phyloP scores from a whole-genome alignment of 202 grass and related monocot species.

The Alloteropsis angusta region DNA sequence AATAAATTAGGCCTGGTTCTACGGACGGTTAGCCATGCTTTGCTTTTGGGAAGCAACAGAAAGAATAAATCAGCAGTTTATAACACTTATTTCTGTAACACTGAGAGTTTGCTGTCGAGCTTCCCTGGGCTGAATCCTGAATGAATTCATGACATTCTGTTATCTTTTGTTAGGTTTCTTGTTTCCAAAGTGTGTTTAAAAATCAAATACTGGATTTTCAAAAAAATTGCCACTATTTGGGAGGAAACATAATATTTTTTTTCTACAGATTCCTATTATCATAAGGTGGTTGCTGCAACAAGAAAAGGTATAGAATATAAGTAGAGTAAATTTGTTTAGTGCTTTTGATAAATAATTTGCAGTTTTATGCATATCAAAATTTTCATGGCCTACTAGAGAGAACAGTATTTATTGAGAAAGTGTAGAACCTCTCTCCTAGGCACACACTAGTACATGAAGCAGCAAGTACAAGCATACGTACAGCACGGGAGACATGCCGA shows the following conservation, averaged over 20 bases:
- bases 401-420: too few relatives aligned
- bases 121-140: too few relatives aligned
- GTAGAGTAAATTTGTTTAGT: not conserved
- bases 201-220: not conserved
- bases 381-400: not conserved
- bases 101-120: not conserved
- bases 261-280: not conserved
- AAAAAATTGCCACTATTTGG: not conserved
- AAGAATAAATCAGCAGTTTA: not conserved
- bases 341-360: not conserved
- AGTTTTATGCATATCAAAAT: not conserved
- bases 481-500: not conserved
- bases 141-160: not conserved
- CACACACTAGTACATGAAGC: not conserved
- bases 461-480: not conserved
- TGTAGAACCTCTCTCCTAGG: too few relatives aligned
- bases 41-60: conserved; percentile 33
- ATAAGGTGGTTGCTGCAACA: not conserved
- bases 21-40: not conserved
- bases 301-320: not conserved
- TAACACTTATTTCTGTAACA: not conserved
- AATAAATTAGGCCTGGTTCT: conserved; percentile 3
- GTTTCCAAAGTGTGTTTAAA: not conserved
- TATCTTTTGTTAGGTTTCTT: not conserved
- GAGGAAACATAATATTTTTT: not conserved